Percentiles rank a stretch among this genome's conserved stretches.
These are phyloP conservation scores for Hymenoscyphus occultus DNA, from an alignment of 2,329 filamentous ascomycete species.

Conservation along the genomic window DNA sequence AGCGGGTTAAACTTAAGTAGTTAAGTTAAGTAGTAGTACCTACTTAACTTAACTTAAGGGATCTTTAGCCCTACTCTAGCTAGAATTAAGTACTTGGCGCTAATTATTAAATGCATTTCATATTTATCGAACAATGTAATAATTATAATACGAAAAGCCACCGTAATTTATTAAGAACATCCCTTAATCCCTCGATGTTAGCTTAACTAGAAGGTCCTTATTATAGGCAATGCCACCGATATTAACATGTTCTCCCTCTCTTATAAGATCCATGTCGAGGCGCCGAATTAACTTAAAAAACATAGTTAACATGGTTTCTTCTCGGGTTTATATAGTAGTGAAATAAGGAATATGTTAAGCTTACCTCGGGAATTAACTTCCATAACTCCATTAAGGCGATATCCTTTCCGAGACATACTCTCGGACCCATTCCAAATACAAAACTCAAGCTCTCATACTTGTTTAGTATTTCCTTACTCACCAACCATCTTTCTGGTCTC, in stretches of 20 bases:
- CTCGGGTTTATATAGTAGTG: not conserved
- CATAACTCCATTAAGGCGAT: conserved; percentile 30
- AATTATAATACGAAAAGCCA: no score
- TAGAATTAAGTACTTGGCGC: no score
- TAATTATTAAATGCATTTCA: no score
- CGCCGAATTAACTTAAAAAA: not conserved
- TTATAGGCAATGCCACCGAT: not conserved
- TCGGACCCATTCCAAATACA: conserved; percentile 25
- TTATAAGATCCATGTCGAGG: not conserved
- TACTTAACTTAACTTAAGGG: no score
- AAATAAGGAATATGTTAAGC: not conserved
- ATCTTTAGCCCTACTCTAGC: no score
- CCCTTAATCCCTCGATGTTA: not conserved
- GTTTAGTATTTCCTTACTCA: not conserved
- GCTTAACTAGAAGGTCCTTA: not conserved
- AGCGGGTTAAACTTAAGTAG: no score
- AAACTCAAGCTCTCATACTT: conserved; percentile 25
- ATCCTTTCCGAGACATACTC: conserved; percentile 30
- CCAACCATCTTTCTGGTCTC: conserved; percentile 53
- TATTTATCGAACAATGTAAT: no score
- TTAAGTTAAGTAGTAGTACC: no score
- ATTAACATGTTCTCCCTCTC: not conserved
- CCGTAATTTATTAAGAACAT: not conserved
- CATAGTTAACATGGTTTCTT: not conserved
- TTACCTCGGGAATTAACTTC: conserved; percentile 28